phyloP scores from a whole-genome alignment of 2,329 filamentous ascomycete genomes.

The Epichloe amarillans region DNA sequence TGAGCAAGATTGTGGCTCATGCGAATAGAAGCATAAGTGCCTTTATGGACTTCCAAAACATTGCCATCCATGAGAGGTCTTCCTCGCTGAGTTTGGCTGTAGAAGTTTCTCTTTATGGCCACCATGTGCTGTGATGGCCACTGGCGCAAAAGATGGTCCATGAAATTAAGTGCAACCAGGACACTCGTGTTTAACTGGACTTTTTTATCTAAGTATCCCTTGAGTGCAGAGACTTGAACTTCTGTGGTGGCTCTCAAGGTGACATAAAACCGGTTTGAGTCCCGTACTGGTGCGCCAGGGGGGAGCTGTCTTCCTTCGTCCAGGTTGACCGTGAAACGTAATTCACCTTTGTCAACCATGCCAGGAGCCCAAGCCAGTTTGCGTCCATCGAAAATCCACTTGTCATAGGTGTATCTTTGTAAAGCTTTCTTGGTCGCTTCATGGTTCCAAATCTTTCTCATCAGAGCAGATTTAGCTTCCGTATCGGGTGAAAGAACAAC shows the following conservation, averaged over 20 bases:
- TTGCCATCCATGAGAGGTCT: slow-evolving; percentile 39
- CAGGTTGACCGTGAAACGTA: slow-evolving; percentile 54
- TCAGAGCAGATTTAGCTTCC: slow-evolving; percentile 48
- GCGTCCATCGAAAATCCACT: slow-evolving; percentile 69
- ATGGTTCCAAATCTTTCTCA: slow-evolving; percentile 66
- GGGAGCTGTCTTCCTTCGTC: slow-evolving; percentile 47
- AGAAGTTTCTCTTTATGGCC: slow-evolving; percentile 73
- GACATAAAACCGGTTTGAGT: slow-evolving; percentile 42
- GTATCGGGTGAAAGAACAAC: slow-evolving; percentile 49
- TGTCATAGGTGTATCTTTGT: slow-evolving; percentile 26
- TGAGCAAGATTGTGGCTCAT: slow-evolving; percentile 44
- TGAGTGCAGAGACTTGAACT: slow-evolving; percentile 54
- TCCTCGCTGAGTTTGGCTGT: slow-evolving; percentile 38
- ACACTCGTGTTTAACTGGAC: slow-evolving; percentile 51
- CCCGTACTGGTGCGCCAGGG: slow-evolving; percentile 17
- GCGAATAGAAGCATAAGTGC: slow-evolving; percentile 75
- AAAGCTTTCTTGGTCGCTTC: slow-evolving; percentile 43
- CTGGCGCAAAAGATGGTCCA: slow-evolving; percentile 81
- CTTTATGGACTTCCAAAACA: slow-evolving; percentile 70
- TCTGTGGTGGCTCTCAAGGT: slow-evolving; percentile 50
- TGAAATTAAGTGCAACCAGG: slow-evolving; percentile 73
- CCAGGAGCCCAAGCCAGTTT: slow-evolving; percentile 64
- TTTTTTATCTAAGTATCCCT: slow-evolving; percentile 49
- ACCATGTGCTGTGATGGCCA: slow-evolving; percentile 55
- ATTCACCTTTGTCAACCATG: slow-evolving; percentile 30